Conservation (phyloP, 768 basidiomycete genomes). For the Termitomyces sp. region DNA sequence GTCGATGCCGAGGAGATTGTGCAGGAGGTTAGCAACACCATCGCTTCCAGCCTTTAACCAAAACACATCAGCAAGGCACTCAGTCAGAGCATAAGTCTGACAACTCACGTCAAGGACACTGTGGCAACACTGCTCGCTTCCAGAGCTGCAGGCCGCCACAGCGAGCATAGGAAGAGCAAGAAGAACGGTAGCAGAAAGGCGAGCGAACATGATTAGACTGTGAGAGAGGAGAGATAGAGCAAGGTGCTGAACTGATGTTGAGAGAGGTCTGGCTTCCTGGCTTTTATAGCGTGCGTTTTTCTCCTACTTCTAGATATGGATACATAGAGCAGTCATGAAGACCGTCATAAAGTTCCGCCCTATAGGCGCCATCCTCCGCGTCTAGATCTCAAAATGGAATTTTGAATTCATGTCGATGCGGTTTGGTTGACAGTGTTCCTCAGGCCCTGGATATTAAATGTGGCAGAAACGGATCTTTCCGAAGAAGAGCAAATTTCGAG, state of each 20-base stretch:
- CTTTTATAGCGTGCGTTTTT: neutral
- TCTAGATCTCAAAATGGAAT: neutral
- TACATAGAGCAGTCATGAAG: neutral
- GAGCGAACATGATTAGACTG: conserved; percentile 4
- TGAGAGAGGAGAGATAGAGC: neutral
- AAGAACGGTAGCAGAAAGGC: conserved; percentile 2
- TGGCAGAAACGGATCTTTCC: neutral
- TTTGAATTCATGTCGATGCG: neutral
- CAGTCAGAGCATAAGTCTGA: neutral
- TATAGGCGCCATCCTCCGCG: too few relatives aligned
- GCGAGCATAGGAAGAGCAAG: conserved; percentile 4
- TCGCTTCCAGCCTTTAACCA: neutral
- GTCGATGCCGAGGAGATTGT: neutral
- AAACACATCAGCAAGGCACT: neutral
- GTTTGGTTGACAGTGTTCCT: neutral
- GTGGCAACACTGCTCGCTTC: conserved; percentile 1
- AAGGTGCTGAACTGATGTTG: neutral
- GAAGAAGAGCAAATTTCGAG: neutral
- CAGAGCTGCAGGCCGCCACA: neutral
- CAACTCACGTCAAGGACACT: neutral
- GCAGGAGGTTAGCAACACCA: neutral
- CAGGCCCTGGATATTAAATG: neutral
- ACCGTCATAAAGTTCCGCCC: neutral
- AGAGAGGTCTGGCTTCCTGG: neutral
- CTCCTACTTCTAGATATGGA: neutral